Percentiles rank a stretch among this genome's conserved stretches.
Conservation (phyloP, 805 yeast genomes). For the Teunomyces lycoperdinae region DNA sequence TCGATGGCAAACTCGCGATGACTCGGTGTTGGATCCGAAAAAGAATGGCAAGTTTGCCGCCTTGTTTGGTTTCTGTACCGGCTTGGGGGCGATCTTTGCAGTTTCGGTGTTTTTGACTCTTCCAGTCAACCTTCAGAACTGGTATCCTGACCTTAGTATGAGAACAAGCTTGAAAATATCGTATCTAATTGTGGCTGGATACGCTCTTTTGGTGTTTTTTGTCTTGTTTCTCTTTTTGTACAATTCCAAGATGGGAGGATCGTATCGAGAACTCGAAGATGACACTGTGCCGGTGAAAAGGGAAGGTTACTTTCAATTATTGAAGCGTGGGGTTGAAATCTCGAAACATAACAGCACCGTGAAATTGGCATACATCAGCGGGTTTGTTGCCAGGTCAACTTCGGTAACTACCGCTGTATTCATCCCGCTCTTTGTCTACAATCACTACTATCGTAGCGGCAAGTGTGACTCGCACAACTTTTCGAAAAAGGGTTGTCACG, state of each 20-base stretch:
- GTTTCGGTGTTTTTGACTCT: slow-evolving; percentile 55
- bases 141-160: slow-evolving; percentile 35
- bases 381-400: slow-evolving; percentile 61
- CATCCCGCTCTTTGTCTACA: slow-evolving; percentile 61
- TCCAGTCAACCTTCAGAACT: slow-evolving; percentile 48
- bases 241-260: slow-evolving; percentile 28
- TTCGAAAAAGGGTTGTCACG: slow-evolving; percentile 46
- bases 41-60: slow-evolving; percentile 55
- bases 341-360: slow-evolving; percentile 9
- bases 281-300: neutral
- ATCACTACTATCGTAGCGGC: slow-evolving; percentile 51
- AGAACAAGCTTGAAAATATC: slow-evolving; percentile 45
- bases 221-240: slow-evolving; percentile 44
- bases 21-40: slow-evolving; percentile 19
- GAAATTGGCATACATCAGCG: slow-evolving; percentile 53
- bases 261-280: neutral
- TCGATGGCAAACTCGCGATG: slow-evolving; percentile 9
- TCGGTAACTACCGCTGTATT: slow-evolving; percentile 58
- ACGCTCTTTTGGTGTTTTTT: slow-evolving; percentile 38
- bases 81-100: slow-evolving; percentile 65
- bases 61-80: slow-evolving; percentile 58
- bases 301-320: neutral
- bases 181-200: slow-evolving; percentile 46
- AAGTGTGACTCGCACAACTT: slow-evolving; percentile 32
- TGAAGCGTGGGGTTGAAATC: slow-evolving; percentile 10